These are phyloP conservation scores for Grosmannia serpens DNA, from an alignment of 2,329 filamentous ascomycete species.

Conservation along the genomic window DNA sequence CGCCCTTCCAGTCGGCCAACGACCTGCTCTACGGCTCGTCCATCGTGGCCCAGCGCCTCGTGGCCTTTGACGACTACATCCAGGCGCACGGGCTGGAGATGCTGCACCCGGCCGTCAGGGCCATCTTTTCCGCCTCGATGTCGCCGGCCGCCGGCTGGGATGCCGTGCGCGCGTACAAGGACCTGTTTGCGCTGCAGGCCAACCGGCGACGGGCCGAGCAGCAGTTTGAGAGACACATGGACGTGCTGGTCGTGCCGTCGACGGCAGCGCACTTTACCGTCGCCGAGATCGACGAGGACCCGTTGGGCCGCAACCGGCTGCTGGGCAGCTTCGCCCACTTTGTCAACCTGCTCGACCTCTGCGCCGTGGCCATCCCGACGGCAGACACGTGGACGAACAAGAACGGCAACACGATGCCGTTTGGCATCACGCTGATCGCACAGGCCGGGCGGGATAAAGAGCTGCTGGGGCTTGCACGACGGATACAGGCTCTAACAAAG, in stretches of 20 bases:
- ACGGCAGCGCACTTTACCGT: no score
- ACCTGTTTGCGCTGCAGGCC: background rate
- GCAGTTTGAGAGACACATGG: conserved; percentile 14
- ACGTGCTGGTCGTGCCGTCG: conserved; percentile 33
- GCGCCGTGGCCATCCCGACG: conserved; percentile 27
- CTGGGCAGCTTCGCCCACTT: conserved; percentile 41
- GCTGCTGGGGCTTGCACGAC: background rate
- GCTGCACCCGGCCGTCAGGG: conserved; percentile 21
- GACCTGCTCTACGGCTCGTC: conserved; percentile 39
- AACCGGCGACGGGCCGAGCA: background rate
- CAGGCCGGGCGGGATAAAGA: background rate
- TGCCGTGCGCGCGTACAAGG: background rate
- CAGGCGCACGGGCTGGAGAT: conserved; percentile 17
- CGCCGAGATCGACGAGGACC: no score
- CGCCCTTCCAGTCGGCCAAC: conserved; percentile 34
- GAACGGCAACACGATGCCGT: background rate
- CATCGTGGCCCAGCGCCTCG: conserved; percentile 21
- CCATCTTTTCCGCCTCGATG: conserved; percentile 15
- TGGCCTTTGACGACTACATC: conserved; percentile 1
- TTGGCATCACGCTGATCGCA: background rate
- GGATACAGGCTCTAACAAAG: background rate
- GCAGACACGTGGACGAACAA: background rate
- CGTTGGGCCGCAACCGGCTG: no score
- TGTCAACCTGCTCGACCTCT: conserved; percentile 44
- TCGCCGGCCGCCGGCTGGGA: background rate